Base-by-base conservation (phyloP, 2,329 filamentous ascomycete species). In the Fusarium hainanense region DNA sequence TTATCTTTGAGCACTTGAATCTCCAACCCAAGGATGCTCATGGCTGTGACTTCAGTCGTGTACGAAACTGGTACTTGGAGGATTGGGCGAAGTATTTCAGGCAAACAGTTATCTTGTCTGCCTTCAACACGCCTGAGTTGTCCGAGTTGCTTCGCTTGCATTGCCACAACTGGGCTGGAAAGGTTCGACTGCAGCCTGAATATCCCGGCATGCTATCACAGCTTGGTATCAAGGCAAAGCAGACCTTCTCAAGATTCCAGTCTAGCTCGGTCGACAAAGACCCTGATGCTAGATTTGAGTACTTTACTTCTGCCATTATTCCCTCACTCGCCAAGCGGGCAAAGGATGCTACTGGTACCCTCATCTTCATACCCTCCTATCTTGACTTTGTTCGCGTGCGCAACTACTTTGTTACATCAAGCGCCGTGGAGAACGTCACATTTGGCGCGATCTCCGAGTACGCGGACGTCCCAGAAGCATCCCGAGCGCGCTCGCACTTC, bases 311-410 rank as follows among this genome's bases (percentile, higher is more conserved):
- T 47, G 90, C 93, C 28, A 85, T 98, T 57, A 82, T 98, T 16
- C 93, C 96, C 0, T 85, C 88, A 2, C 86, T 98, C 18, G 85
- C 88, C 54, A 92, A 92, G 74, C 87, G 90, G 32, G 77, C 86
- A n/a, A 89, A 88, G 63, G 88, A 89, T 59, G 83, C 85, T 2
- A 79, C 73, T 20, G 94, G 96, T 34, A 93, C 92, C 1, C 84
- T 99, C 18, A 85, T 99, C 76, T 98, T 97, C 82, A 90, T 98
- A 51, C 94, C 96, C 0, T 94, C 92, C 0, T 98, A 98, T 80
- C 90, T 98, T 63, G 96, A 99, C 82, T 98, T 98, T 78, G 92
- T 98, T 44, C 92, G 94, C 43, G 87, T 99, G 63, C 90, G 96
- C 56, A 99, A 98, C 82, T 93, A 94, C 81, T 94, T 99, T 75